Evolutionary conservation across 768 basidiomycete genomes (phyloP), one percentile per base, ranked within the genome.

Genomic region (Termitomyces sp.): DNA sequence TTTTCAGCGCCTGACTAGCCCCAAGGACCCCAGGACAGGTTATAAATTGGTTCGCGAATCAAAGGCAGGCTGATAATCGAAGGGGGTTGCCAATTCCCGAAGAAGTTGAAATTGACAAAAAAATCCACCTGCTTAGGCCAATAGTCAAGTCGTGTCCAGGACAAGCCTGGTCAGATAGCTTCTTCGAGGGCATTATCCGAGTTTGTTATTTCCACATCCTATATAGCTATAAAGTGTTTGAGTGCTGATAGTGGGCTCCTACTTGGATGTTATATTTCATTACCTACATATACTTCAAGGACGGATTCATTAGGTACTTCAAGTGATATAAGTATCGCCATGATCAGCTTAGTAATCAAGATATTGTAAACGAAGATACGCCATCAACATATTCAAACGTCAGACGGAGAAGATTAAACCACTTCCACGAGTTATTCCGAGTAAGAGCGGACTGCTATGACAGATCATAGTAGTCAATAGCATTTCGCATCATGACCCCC

Each of bases 1-100:
- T 37, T 42, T 47, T 19, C 7, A 23, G 3, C 25, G 30, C 25
- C 35, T 49, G 48, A 35, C 50, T 28, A 41, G 23, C 39, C 39
- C 49, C 47, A 65, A 83, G 82, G 60, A 77, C 82, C 47, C 81
- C 80, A 63, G 79, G 78, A 62, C 83, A 84, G 67, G 77, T 85
- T 54, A 83, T 81, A 69, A 84, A 84, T 60, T 85, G 84, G 83
- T 86, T 86, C 58, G 82, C 82, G 5, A 86, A 86, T 67, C 78
- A 83, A 68, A 76, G 84, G 42, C 84, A 77, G 28, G 35, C 23
- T 25, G 46, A 49, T 43, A 39, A 35, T 32, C 47, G 46, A 34
- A 37, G 32, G 9, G 44, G 44, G 3, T 6, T 41, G 19, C 40
- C 28, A 34, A 28, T 49, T 3, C 46, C 47, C n/a, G 5, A 40